Evolutionary conservation across 768 basidiomycete genomes (phyloP), one percentile per base, ranked within the genome.

Genomic region (Suillus weaverae): DNA sequence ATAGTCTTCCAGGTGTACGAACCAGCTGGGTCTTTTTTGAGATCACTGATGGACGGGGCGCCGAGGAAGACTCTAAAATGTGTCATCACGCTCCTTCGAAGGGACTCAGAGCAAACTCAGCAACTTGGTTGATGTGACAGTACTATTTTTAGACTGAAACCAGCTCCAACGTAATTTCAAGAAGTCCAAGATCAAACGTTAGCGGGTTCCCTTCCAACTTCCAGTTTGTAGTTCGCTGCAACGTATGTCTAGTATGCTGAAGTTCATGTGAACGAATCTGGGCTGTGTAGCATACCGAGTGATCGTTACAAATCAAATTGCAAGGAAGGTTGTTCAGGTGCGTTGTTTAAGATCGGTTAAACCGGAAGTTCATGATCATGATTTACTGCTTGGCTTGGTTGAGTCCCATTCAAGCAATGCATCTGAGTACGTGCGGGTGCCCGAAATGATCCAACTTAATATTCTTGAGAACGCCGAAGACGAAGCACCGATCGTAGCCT

Each of bases 21-120:
- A 2, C 32, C 70, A 26, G 22, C 13, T 18, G 77, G 68, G 54
- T 84, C 77, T 61, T 73, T 71, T 50, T 70, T 67, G 7, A 83
- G 36, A 41, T 82, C 82, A 46, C 72, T 68, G 4, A 65, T 57
- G 14, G 74, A 67, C 7, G 81, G 81, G 4, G 81, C 80, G 62
- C 87, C 87, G 2, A 85, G 71, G 63, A 89, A 89, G 10, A 89
- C 81, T 65, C 81, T 80, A 67, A 83, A 85, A 55, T 69, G 71
- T 9, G 66, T 64, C 77, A 77, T 76, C 20, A 44, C 41, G 44
- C 44, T 46, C n/a, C 10, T 50, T 48, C 18, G 59, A 44, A 13
- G 18, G 16, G 32, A 41, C 33, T 35, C 33, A 35, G 39, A 44
- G 43, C 36, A 11, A 36, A 20, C 18, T 43, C 18, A 2, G 18